Evolutionary conservation across 139 green algal genomes (phyloP).

Genomic region (Mesotaenium endlicherianum): DNA sequence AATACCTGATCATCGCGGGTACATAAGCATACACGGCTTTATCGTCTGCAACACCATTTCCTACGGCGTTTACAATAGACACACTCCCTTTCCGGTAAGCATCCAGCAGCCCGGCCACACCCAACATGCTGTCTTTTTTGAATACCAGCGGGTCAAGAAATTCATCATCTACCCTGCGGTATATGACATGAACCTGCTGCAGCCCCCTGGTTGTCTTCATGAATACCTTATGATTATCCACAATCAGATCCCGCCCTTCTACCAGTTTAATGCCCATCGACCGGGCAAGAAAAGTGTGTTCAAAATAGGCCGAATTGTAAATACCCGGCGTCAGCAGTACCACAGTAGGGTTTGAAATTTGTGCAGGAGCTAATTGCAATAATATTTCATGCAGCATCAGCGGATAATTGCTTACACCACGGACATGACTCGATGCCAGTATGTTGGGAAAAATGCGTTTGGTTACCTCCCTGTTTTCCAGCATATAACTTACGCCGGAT

Average conservation of each 20-base stretch:
- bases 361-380: too few relatives aligned
- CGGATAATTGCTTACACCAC: not conserved
- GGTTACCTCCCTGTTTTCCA: not conserved
- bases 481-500: not conserved
- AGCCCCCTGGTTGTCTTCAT: not conserved
- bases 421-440: not conserved
- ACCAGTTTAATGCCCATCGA: not conserved
- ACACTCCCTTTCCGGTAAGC: not conserved
- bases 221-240: not conserved
- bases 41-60: not conserved
- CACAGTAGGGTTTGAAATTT: not conserved
- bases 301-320: not conserved
- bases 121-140: not conserved
- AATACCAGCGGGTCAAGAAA: not conserved
- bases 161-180: not conserved
- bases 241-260: not conserved
- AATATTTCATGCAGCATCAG: not conserved
- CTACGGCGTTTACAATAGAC: not conserved
- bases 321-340: not conserved
- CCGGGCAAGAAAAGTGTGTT: not conserved
- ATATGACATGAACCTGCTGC: not conserved
- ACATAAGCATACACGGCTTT: not conserved
- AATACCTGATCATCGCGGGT: not conserved
- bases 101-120: not conserved
- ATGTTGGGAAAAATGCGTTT: not conserved